phyloP scores from a whole-genome alignment of 1,284 basidiomycete species.

The Kalmanozyma brasiliensis region DNA sequence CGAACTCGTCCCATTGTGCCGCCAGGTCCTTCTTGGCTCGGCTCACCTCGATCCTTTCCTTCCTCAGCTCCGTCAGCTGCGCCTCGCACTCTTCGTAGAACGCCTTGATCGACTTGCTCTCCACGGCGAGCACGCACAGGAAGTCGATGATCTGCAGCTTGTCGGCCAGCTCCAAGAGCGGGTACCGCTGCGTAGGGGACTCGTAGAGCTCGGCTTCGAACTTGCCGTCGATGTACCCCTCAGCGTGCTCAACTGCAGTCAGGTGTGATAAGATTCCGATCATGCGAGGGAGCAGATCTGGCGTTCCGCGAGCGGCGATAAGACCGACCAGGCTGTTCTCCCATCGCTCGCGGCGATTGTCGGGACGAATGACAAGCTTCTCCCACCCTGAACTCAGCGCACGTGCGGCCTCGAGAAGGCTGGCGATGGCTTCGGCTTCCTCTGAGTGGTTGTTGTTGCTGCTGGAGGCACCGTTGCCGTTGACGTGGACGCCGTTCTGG shows the following conservation, averaged over 20 bases:
- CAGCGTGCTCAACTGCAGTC: constrained; percentile 59
- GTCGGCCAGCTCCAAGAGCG: constrained; percentile 78
- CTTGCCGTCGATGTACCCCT: constrained; percentile 49
- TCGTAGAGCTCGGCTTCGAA: constrained; percentile 61
- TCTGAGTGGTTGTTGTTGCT: constrained; percentile 11
- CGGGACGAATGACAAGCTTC: constrained; percentile 48
- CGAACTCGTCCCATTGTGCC: constrained; percentile 79
- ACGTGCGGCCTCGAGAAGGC: constrained; percentile 46
- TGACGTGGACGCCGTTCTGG: constrained; percentile 15
- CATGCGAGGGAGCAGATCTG: constrained; percentile 56
- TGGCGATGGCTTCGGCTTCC: constrained; percentile 42
- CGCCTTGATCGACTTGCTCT: constrained; percentile 84
- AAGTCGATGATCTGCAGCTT: constrained; percentile 87
- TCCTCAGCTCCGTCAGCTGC: constrained; percentile 87
- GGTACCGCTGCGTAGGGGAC: constrained; percentile 73
- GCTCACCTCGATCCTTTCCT: constrained; percentile 94
- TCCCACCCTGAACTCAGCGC: constrained; percentile 57
- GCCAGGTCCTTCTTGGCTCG: constrained; percentile 81
- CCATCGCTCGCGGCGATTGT: constrained; percentile 61
- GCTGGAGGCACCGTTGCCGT: constrained; percentile 18
- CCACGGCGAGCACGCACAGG: constrained; percentile 87
- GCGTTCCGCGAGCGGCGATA: constrained; percentile 57
- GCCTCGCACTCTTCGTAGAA: constrained; percentile 92
- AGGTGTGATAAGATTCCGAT: constrained; percentile 63
- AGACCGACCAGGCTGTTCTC: constrained; percentile 56